phyloP scores from a whole-genome alignment of 768 basidiomycete genomes.

The Tephrocybe sp. region DNA sequence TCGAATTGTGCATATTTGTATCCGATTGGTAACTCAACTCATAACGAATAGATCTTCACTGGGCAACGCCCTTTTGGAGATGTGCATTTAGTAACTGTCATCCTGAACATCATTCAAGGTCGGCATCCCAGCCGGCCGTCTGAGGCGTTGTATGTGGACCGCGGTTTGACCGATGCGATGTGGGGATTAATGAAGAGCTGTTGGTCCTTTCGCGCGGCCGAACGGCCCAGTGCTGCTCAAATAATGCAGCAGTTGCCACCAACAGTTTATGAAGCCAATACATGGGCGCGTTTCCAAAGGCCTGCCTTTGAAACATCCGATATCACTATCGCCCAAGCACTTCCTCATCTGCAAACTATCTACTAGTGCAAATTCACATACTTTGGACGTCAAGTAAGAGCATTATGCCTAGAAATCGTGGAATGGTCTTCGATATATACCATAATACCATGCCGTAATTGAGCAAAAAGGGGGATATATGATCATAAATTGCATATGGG shows the following conservation, averaged over 20 bases:
- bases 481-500: too few species aligned
- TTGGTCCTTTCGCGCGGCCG: neutral
- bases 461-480: too few species aligned
- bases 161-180: neutral
- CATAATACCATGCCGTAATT: too few species aligned
- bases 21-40: neutral
- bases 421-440: neutral
- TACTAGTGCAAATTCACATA: too few species aligned
- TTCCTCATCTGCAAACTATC: too few species aligned
- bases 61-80: constrained; percentile 25
- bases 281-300: constrained; percentile 2
- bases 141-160: neutral
- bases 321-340: too few species aligned
- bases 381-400: too few species aligned
- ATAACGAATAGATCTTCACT: constrained; percentile 23
- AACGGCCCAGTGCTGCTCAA: neutral
- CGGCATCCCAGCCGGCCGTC: neutral
- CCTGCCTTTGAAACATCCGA: neutral
- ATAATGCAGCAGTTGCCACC: neutral
- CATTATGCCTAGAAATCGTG: too few species aligned
- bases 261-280: neutral
- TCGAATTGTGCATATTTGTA: neutral
- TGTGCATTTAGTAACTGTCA: neutral
- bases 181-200: neutral
- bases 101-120: neutral